Base-by-base conservation (phyloP, 2,329 filamentous ascomycete genomes). In the Botrytis medusae region DNA sequence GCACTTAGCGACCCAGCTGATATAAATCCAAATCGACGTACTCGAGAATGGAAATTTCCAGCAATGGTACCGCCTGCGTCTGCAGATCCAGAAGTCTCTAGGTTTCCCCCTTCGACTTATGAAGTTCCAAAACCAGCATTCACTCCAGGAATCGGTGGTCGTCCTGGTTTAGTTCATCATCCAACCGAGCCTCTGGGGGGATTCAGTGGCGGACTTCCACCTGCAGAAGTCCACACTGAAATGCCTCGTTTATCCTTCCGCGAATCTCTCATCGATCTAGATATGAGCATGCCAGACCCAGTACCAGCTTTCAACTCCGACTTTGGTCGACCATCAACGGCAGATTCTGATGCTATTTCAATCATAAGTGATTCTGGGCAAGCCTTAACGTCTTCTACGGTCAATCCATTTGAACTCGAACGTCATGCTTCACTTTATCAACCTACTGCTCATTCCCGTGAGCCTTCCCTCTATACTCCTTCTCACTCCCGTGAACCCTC, bases 321-420 rank as follows among this genome's bases (percentile, higher is more conserved):
- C 62, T 77, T 60, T 64, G 68, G n/a, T 48, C 76, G 79, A 32
- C 79, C 80, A 40, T 80, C 79, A 29, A 81, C 79, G 1, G 78
- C 79, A 12, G 77, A 77, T 59, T 80, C 79, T 8, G 79, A 80
- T 73, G 76, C 75, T 25, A 77, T 76, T 79, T 91, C 89, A 0
- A 82, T 89, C 18, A 84, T 85, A 12, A 88, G 88, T 69, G 77
- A 77, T 78, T 90, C 89, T 0, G 82, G 89, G 22, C 84, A 85
- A 16, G 88, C 87, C 65, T 75, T 88, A 0, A 87, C 90, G 73
- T 80, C 87, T 46, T 85, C 87, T 40, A 83, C 85, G 20, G 85
- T 83, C 2, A 88, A 89, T 76, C 88, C 89, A 0, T 91, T 91
- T 73, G 88, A 90, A 72, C 83, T 91, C 5, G 89, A 91, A 79